Conservation (phyloP, 2,329 filamentous ascomycete species). For the Colletotrichum coccodes region DNA sequence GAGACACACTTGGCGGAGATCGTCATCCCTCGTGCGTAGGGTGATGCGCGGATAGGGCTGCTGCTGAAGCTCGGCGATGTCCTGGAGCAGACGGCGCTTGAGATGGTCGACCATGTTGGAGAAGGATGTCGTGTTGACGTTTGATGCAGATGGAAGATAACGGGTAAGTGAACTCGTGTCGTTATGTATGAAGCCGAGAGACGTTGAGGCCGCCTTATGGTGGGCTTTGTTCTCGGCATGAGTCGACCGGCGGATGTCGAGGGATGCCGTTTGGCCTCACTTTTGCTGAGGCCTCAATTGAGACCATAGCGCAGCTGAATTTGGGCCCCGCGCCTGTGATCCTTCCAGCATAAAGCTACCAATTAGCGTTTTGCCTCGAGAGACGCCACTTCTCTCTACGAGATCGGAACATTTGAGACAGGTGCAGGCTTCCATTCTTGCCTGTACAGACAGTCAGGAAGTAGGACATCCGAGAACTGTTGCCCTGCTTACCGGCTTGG, state of each 20-base stretch:
- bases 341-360: too few species aligned
- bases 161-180: not conserved
- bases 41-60: slow-evolving; percentile 58
- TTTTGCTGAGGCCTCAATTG: not conserved
- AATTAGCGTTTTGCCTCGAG: too few species aligned
- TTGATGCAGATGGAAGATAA: too few species aligned
- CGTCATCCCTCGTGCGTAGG: slow-evolving; percentile 49
- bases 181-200: not conserved
- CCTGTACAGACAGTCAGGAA: too few species aligned
- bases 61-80: slow-evolving; percentile 56
- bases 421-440: too few species aligned
- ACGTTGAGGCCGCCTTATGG: not conserved
- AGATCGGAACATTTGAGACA: too few species aligned
- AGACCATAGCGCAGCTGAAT: too few species aligned
- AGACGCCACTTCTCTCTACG: too few species aligned
- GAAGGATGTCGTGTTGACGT: not conserved
- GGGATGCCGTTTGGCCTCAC: not conserved
- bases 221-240: not conserved
- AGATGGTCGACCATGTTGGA: slow-evolving; percentile 5
- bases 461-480: too few species aligned
- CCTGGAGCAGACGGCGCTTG: slow-evolving; percentile 47
- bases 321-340: too few species aligned
- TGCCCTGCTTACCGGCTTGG: too few species aligned
- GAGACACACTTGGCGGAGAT: slow-evolving; percentile 51
- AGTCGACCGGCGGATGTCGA: not conserved